phyloP scores from a whole-genome alignment of 179 eudicot genomes.

The Camellia oleifera region DNA sequence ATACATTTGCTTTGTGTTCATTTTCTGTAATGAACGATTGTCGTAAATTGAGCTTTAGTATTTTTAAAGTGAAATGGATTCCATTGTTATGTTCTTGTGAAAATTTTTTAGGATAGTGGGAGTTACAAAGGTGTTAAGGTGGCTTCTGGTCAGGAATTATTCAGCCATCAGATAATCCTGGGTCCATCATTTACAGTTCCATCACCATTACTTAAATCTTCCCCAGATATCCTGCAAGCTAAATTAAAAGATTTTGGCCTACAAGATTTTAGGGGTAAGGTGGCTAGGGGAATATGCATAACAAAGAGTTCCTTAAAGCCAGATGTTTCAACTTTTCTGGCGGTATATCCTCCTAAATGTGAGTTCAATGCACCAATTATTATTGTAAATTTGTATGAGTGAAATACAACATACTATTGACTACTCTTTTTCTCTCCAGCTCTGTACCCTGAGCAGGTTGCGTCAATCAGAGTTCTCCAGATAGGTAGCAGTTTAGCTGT shows the following conservation, averaged over 20 bases:
- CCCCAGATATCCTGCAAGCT: constrained; percentile 28
- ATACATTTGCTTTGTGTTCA: neutral
- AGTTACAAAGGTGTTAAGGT: constrained; percentile 65
- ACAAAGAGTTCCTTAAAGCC: constrained; percentile 60
- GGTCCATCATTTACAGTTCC: constrained; percentile 59
- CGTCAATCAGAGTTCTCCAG: constrained; percentile 73
- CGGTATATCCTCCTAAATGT: constrained; percentile 87
- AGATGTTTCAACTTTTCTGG: constrained; percentile 60
- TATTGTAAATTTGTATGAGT: constrained; percentile 11
- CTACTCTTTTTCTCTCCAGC: constrained; percentile 40
- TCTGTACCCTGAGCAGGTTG: constrained; percentile 71
- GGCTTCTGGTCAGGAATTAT: constrained; percentile 82
- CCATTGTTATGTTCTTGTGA: constrained; percentile 14
- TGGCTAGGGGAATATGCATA: constrained; percentile 88
- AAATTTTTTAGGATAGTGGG: constrained; percentile 49
- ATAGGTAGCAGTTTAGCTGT: constrained; percentile 64
- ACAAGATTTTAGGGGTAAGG: constrained; percentile 35
- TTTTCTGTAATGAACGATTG: constrained; percentile 10
- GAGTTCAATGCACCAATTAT: constrained; percentile 26
- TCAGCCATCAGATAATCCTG: constrained; percentile 63
- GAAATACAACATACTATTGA: neutral
- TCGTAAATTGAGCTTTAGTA: neutral
- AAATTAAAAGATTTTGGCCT: constrained; percentile 24
- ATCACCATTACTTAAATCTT: constrained; percentile 26
- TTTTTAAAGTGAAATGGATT: constrained; percentile 6